These are phyloP conservation scores for Anthostomella pinea DNA, from an alignment of 2,329 filamentous ascomycete genomes.

Conservation along the genomic window DNA sequence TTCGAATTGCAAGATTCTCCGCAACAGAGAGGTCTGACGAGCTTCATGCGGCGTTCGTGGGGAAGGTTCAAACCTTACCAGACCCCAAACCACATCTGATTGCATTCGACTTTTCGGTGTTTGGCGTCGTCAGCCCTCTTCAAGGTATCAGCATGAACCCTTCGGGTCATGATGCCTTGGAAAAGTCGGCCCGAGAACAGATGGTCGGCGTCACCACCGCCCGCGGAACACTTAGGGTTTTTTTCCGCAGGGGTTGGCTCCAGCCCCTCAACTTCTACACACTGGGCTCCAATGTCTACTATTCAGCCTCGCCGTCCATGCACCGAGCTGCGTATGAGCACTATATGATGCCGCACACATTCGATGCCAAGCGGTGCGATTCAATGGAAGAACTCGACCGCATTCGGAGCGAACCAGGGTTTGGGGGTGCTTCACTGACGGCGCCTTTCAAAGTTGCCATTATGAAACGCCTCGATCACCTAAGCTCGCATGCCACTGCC, in stretches of 20 bases:
- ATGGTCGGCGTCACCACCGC: slow-evolving; percentile 52
- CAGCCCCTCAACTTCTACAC: slow-evolving; percentile 68
- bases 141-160: slow-evolving; percentile 53
- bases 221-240: slow-evolving; percentile 53
- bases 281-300: slow-evolving; percentile 64
- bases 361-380: slow-evolving; percentile 56
- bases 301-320: slow-evolving; percentile 71
- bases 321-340: slow-evolving; percentile 65
- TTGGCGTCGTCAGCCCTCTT: slow-evolving; percentile 39
- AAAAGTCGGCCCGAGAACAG: slow-evolving; percentile 39
- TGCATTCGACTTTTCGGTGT: slow-evolving; percentile 44
- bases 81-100: slow-evolving; percentile 49
- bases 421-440: slow-evolving; percentile 66
- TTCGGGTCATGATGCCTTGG: slow-evolving; percentile 43
- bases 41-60: slow-evolving; percentile 47
- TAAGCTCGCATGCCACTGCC: slow-evolving; percentile 65
- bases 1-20: slow-evolving; percentile 58
- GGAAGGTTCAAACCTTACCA: slow-evolving; percentile 43
- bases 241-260: slow-evolving; percentile 60
- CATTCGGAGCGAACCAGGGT: slow-evolving; percentile 57
- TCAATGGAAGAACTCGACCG: slow-evolving; percentile 60
- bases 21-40: slow-evolving; percentile 53
- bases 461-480: slow-evolving; percentile 60
- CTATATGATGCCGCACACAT: slow-evolving; percentile 66
- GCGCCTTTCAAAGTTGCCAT: slow-evolving; percentile 70